These are phyloP conservation scores for Aspergillus hancockii DNA, from an alignment of 495 filamentous ascomycete genomes.

Conservation along the genomic window DNA sequence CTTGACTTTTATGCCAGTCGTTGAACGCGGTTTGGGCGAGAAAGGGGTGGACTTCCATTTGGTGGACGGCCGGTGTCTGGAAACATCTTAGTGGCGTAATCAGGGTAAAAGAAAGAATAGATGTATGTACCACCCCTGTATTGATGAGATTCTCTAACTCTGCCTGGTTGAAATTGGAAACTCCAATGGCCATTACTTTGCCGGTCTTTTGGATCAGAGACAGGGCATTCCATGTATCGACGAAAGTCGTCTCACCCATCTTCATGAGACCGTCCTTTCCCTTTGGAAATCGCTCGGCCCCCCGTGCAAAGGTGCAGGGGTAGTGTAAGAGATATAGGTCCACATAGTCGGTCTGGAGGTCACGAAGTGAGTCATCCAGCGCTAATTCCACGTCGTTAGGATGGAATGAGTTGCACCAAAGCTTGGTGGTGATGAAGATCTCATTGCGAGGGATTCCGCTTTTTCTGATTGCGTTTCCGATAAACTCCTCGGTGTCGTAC, in stretches of 20 bases:
- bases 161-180: conserved; percentile 71
- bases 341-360: conserved; percentile 63
- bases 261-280: conserved; percentile 41
- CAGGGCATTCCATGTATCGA: conserved; percentile 62
- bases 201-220: conserved; percentile 54
- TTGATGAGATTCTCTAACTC: conserved; percentile 66
- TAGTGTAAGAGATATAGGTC: conserved; percentile 72
- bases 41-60: conserved; percentile 61
- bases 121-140: conserved; percentile 33
- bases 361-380: conserved; percentile 57
- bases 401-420: conserved; percentile 68
- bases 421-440: conserved; percentile 62
- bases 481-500: conserved; percentile 13
- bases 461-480: conserved; percentile 18
- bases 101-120: not conserved
- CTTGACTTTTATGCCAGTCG: conserved; percentile 49
- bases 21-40: conserved; percentile 60
- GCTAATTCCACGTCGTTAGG: conserved; percentile 58
- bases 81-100: conserved; percentile 1
- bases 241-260: conserved; percentile 22
- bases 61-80: conserved; percentile 58
- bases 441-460: conserved; percentile 39
- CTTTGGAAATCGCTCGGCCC: conserved; percentile 37
- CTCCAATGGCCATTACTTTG: conserved; percentile 64
- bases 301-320: conserved; percentile 48